Conservation (phyloP, 2,329 filamentous ascomycete species). For the Orbilia blumenaviensis region DNA sequence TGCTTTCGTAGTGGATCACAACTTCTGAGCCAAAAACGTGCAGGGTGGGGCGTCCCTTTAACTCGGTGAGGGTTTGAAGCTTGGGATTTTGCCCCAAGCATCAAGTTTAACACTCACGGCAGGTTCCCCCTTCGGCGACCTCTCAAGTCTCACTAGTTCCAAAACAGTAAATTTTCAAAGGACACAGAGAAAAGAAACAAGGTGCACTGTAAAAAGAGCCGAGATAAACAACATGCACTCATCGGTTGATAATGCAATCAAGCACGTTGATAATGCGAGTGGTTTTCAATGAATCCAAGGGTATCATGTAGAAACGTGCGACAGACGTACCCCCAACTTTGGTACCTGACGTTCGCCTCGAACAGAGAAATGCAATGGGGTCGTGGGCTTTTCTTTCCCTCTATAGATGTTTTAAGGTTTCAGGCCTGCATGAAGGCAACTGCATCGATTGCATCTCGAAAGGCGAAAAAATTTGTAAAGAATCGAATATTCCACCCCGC, state of each 20-base stretch:
- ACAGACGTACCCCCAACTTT: background rate
- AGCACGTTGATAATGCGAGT: constrained; percentile 32
- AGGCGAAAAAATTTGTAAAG: constrained; percentile 5
- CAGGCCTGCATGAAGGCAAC: constrained; percentile 39
- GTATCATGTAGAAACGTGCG: background rate
- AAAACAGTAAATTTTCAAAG: constrained; percentile 29
- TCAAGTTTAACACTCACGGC: background rate
- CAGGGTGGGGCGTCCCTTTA: constrained; percentile 5
- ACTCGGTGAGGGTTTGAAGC: background rate
- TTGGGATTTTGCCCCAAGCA: constrained; percentile 8
- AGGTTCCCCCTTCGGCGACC: constrained; percentile 46
- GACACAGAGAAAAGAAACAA: constrained; percentile 2
- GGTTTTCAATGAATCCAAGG: background rate
- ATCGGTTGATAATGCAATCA: constrained; percentile 28
- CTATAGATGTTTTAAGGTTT: constrained; percentile 31
- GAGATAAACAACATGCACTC: constrained; percentile 36
- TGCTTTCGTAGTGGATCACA: no score
- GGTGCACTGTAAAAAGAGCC: background rate
- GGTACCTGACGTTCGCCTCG: constrained; percentile 22
- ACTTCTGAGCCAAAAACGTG: constrained; percentile 9
- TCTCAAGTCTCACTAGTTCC: constrained; percentile 31
- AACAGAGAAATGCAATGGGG: no score
- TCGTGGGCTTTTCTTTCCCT: no score
- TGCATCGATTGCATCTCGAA: constrained; percentile 4
- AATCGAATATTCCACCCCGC: background rate